A percentile compares a stretch with the other conserved stretches of the same genome.
Evolutionary conservation across 768 basidiomycete genomes (phyloP).

Genomic region (Gloeopeniophorella convolvens): DNA sequence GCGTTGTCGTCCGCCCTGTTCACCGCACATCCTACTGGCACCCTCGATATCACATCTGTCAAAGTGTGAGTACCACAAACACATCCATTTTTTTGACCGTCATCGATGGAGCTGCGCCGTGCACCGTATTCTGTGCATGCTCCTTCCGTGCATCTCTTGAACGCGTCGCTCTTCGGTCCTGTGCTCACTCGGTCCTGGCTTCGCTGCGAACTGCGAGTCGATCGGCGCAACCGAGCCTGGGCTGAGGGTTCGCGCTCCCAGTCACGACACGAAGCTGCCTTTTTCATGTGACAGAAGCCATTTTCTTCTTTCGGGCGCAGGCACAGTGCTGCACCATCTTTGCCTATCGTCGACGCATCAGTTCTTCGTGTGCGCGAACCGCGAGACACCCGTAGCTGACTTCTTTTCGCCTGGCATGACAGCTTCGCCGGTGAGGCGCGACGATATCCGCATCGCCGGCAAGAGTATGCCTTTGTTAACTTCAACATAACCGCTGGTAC

Average conservation of each 20-base stretch:
- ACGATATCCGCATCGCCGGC: slow-evolving; percentile 51
- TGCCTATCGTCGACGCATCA: neutral
- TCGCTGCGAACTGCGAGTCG: neutral
- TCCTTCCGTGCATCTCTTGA: neutral
- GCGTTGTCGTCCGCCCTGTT: slow-evolving; percentile 70
- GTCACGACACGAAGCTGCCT: neutral
- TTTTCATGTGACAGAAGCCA: neutral
- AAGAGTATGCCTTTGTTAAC: slow-evolving; percentile 74
- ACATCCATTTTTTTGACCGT: too few relatives aligned
- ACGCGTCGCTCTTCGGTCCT: neutral
- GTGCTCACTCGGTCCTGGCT: neutral
- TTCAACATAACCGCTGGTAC: slow-evolving; percentile 79
- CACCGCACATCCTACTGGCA: slow-evolving; percentile 49
- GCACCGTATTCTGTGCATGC: too few relatives aligned
- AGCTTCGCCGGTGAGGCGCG: slow-evolving; percentile 25
- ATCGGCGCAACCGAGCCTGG: neutral
- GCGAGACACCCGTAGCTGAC: neutral
- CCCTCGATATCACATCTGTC: slow-evolving; percentile 52
- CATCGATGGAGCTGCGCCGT: neutral
- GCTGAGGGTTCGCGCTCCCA: neutral
- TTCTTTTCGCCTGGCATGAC: neutral
- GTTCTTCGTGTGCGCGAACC: neutral
- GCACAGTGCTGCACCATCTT: neutral
- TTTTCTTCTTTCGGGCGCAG: too few relatives aligned
- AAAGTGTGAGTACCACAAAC: slow-evolving; percentile 62